Percentiles rank a stretch among this genome's conserved stretches.
phyloP scores from a whole-genome alignment of 2,329 filamentous ascomycete genomes.

The Coniochaeta prunicola region DNA sequence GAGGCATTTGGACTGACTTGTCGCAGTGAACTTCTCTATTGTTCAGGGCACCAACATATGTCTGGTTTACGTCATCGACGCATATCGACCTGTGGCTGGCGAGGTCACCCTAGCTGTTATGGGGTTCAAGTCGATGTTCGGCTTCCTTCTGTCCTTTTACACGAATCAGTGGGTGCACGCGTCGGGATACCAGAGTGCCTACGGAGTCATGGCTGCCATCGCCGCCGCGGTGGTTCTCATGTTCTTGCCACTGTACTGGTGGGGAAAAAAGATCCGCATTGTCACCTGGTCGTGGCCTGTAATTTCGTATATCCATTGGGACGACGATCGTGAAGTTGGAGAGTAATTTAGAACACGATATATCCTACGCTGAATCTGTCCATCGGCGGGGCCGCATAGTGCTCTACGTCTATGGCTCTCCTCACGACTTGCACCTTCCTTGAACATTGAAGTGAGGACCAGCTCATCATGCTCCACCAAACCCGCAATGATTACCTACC shows the following conservation, averaged over 20 bases:
- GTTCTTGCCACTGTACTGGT: conserved; percentile 44
- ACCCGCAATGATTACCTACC: too few species aligned
- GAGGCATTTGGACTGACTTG: conserved; percentile 3
- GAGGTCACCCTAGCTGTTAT: conserved; percentile 46
- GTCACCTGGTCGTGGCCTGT: conserved; percentile 40
- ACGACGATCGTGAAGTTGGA: conserved; percentile 45
- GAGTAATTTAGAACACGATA: conserved; percentile 27
- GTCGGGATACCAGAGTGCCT: conserved; percentile 42
- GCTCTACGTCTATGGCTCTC: neutral
- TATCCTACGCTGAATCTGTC: neutral
- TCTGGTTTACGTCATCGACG: conserved; percentile 50
- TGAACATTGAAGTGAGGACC: too few species aligned
- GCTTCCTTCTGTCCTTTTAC: conserved; percentile 53
- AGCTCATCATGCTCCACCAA: too few species aligned
- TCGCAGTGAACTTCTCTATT: conserved; percentile 45
- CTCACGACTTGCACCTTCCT: too few species aligned
- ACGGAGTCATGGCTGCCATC: conserved; percentile 51
- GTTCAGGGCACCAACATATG: conserved; percentile 48
- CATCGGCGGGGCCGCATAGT: neutral
- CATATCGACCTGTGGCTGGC: conserved; percentile 49
- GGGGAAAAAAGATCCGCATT: conserved; percentile 39
- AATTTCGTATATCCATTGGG: conserved; percentile 39
- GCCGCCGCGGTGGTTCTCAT: conserved; percentile 35
- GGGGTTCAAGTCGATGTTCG: conserved; percentile 50
- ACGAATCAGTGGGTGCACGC: conserved; percentile 49